Evolutionary conservation across 2,329 filamentous ascomycete species (phyloP).

Genomic region (Celoporthe dispersa): DNA sequence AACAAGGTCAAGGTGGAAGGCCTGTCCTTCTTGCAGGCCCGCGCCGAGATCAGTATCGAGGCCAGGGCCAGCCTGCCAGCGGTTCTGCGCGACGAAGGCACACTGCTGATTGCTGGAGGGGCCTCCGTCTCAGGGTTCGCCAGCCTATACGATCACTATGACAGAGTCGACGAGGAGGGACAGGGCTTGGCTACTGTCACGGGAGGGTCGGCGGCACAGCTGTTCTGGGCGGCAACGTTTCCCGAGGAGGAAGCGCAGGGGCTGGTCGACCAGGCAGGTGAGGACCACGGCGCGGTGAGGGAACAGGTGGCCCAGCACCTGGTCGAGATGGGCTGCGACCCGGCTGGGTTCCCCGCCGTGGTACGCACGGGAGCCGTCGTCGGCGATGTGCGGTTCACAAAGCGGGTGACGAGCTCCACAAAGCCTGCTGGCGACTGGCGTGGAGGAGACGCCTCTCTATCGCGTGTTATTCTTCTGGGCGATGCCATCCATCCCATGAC

Average conservation of each 20-base stretch:
- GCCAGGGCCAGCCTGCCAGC: not conserved
- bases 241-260: not conserved
- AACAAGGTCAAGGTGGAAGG: constrained; percentile 4
- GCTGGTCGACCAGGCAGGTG: not conserved
- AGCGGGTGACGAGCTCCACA: constrained; percentile 1
- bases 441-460: not conserved
- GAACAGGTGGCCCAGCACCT: not conserved
- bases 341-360: not conserved
- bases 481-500: constrained; percentile 11
- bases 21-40: not conserved
- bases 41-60: not conserved
- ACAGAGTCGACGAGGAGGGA: not conserved
- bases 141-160: constrained; percentile 1
- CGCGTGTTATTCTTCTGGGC: not conserved
- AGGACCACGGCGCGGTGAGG: not conserved
- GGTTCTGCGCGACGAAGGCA: not conserved
- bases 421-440: not conserved
- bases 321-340: not conserved
- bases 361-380: not conserved
- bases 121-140: not conserved
- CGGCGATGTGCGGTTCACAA: no score
- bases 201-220: not conserved
- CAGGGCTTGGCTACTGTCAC: not conserved
- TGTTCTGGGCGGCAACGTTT: not conserved
- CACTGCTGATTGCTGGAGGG: not conserved